phyloP scores from a whole-genome alignment of 1,139 yeast species.

The Debaryomycetaceae sp. region DNA sequence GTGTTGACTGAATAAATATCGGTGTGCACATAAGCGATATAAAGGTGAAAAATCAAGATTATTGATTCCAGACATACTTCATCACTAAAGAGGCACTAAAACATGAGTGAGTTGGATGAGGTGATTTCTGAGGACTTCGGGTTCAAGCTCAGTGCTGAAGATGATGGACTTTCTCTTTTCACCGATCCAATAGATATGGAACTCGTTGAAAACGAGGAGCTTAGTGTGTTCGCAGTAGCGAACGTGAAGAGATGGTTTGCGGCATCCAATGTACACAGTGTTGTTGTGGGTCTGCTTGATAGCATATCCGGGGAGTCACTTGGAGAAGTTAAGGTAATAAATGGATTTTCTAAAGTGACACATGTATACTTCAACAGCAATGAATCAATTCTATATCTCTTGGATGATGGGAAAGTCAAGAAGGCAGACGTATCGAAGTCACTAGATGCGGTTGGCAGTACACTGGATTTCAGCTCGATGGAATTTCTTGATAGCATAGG shows the following conservation, averaged over 20 bases:
- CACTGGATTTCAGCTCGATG: background rate
- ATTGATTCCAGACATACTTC: background rate
- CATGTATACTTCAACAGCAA: constrained; percentile 25
- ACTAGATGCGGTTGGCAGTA: background rate
- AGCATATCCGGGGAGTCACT: constrained; percentile 1
- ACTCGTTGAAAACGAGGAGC: constrained; percentile 11
- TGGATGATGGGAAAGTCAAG: constrained; percentile 13
- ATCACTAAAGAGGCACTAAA: background rate
- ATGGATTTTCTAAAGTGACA: constrained; percentile 10
- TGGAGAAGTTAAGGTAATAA: constrained; percentile 1
- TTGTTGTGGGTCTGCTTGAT: constrained; percentile 15
- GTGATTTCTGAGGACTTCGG: constrained; percentile 37
- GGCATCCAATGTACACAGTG: constrained; percentile 24
- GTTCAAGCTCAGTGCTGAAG: constrained; percentile 26
- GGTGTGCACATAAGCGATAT: no score
- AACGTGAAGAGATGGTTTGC: constrained; percentile 24
- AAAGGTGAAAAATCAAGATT: no score
- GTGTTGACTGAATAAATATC: no score
- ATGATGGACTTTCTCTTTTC: constrained; percentile 27
- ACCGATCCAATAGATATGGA: constrained; percentile 24
- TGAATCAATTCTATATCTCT: constrained; percentile 19
- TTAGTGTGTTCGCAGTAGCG: constrained; percentile 29
- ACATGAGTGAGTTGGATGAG: constrained; percentile 19
- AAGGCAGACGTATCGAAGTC: constrained; percentile 3
- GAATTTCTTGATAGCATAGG: background rate